Conservation (phyloP, 2,329 filamentous ascomycete species). For the Phaeosphaeriaceae sp. region DNA sequence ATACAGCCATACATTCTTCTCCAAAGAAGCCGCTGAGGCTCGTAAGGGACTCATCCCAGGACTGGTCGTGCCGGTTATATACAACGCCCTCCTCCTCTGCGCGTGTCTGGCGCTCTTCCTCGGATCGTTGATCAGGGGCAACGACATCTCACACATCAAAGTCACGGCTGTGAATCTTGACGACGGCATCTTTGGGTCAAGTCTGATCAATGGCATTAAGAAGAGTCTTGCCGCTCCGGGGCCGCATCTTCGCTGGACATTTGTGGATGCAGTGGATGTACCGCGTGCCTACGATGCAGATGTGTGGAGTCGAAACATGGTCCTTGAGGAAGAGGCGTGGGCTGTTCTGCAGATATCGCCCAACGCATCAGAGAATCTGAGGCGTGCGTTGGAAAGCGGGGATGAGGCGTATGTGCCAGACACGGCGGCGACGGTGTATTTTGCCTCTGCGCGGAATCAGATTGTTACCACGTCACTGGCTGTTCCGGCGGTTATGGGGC, state of each 20-base stretch:
- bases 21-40: background rate
- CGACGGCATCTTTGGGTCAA: conserved; percentile 1
- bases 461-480: conserved; percentile 2
- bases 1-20: background rate
- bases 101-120: conserved; percentile 9
- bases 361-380: background rate
- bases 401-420: conserved; percentile 6
- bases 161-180: conserved; percentile 8
- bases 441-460: conserved; percentile 11
- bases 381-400: background rate
- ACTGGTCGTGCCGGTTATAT: conserved; percentile 6
- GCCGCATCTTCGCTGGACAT: conserved; percentile 1
- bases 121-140: conserved; percentile 6
- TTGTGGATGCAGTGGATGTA: background rate
- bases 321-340: conserved; percentile 7
- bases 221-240: background rate
- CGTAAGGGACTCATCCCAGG: background rate
- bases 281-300: background rate
- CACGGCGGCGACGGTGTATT: conserved; percentile 7
- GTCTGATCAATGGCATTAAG: conserved; percentile 1
- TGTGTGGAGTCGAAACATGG: conserved; percentile 1
- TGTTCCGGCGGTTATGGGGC: conserved; percentile 5
- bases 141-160: conserved; percentile 5
- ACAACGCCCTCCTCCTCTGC: conserved; percentile 10
- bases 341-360: conserved; percentile 8